Conservation (phyloP, 176 grass and related monocot genomes). For the Cymbopogon citratus region DNA sequence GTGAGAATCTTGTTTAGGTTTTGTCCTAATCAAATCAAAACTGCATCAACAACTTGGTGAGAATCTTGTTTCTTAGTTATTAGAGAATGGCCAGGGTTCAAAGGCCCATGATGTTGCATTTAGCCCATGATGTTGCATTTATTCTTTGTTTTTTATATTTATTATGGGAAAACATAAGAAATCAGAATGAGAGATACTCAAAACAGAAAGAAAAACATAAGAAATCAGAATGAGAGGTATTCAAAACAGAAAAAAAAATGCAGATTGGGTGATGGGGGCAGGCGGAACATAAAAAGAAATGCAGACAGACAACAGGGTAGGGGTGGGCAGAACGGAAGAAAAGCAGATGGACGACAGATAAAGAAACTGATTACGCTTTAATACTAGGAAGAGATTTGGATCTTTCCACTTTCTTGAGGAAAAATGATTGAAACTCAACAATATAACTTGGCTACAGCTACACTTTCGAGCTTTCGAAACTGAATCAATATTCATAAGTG, state of each 20-base stretch:
- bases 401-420: not conserved
- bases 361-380: not conserved
- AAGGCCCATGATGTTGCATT: no score
- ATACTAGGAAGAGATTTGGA: not conserved
- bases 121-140: no score
- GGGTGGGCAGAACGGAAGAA: no score
- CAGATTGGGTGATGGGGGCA: not conserved
- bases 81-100: no score
- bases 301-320: not conserved
- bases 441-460: not conserved
- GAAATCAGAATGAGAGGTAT: no score
- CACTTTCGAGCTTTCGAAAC: not conserved
- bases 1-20: no score
- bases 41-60: no score
- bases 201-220: not conserved
- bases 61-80: no score
- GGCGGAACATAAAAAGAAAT: not conserved
- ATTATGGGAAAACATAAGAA: no score
- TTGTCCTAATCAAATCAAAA: no score
- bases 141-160: no score
- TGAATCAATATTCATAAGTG: not conserved
- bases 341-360: not conserved
- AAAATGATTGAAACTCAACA: not conserved
- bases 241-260: no score
- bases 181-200: not conserved